Evolutionary conservation across 805 yeast genomes (phyloP).

Genomic region (Scheffersomyces amazonensis): DNA sequence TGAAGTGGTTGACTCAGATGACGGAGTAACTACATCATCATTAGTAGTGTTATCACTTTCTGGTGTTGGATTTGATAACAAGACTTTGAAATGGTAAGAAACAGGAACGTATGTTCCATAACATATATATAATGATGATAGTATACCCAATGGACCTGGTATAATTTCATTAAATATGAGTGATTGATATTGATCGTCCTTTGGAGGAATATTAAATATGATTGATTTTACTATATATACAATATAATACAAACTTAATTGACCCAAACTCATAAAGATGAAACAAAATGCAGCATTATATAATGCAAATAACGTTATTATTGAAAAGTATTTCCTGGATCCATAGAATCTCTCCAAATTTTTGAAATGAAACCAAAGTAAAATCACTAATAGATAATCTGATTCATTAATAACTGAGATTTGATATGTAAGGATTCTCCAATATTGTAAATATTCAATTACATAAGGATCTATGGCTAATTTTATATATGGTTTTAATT

Average conservation of each 20-base stretch:
- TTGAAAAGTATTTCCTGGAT: slow-evolving; percentile 48
- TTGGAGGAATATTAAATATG: slow-evolving; percentile 2
- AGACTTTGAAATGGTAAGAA: slow-evolving; percentile 33
- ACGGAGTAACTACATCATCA: background rate
- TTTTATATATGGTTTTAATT: slow-evolving; percentile 40
- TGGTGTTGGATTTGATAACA: slow-evolving; percentile 18
- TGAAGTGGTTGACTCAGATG: background rate
- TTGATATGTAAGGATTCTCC: slow-evolving; percentile 52
- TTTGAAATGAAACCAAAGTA: slow-evolving; percentile 51
- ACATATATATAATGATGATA: slow-evolving; percentile 39
- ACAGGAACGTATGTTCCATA: slow-evolving; percentile 31
- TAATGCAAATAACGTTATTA: slow-evolving; percentile 40
- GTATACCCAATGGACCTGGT: slow-evolving; percentile 40
- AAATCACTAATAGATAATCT: slow-evolving; percentile 45
- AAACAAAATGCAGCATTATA: slow-evolving; percentile 46
- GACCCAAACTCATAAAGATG: slow-evolving; percentile 42
- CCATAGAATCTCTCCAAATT: slow-evolving; percentile 59
- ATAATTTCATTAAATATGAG: slow-evolving; percentile 32
- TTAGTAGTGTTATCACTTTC: background rate
- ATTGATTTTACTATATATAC: slow-evolving; percentile 5
- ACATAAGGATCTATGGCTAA: slow-evolving; percentile 54
- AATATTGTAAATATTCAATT: slow-evolving; percentile 52
- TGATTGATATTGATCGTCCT: slow-evolving; percentile 12
- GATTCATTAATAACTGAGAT: slow-evolving; percentile 56
- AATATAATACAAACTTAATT: slow-evolving; percentile 17